These are phyloP conservation scores for Phytophthora lateralis DNA, from an alignment of 352 stramenopile species.

Conservation along the genomic window DNA sequence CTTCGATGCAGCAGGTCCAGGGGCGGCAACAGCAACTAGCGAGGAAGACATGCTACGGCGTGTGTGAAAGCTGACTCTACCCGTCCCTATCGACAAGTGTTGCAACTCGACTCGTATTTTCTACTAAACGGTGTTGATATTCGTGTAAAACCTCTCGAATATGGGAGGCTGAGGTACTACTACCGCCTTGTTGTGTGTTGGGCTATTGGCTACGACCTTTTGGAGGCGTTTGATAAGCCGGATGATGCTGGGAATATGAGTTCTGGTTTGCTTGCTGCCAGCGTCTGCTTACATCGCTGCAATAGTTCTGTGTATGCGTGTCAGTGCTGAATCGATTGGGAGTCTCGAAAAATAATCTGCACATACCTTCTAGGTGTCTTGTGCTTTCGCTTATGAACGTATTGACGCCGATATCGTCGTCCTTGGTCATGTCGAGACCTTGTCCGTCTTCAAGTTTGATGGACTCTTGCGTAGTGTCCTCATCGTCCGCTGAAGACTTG, in stretches of 20 bases:
- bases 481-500: slow-evolving; percentile 4
- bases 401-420: slow-evolving; percentile 20
- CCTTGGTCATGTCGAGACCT: not conserved
- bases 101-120: slow-evolving; percentile 25
- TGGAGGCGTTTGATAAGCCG: slow-evolving; percentile 2
- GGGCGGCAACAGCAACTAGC: slow-evolving; percentile 35
- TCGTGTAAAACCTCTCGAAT: slow-evolving; percentile 13
- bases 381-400: slow-evolving; percentile 33
- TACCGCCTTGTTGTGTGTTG: slow-evolving; percentile 7
- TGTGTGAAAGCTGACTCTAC: slow-evolving; percentile 36
- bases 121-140: slow-evolving; percentile 30
- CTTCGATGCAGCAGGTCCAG: slow-evolving; percentile 39
- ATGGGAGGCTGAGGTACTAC: slow-evolving; percentile 10
- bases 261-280: slow-evolving; percentile 16
- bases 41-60: slow-evolving; percentile 71
- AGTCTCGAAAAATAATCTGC: not conserved
- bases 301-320: slow-evolving; percentile 25
- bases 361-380: slow-evolving; percentile 29
- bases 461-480: not conserved
- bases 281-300: slow-evolving; percentile 23
- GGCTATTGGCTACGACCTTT: not conserved
- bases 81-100: slow-evolving; percentile 10
- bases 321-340: not conserved
- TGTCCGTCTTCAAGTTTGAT: not conserved
- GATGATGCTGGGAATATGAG: slow-evolving; percentile 22